Conservation (phyloP, 495 filamentous ascomycete genomes). For the Daldinia bambusicola region DNA sequence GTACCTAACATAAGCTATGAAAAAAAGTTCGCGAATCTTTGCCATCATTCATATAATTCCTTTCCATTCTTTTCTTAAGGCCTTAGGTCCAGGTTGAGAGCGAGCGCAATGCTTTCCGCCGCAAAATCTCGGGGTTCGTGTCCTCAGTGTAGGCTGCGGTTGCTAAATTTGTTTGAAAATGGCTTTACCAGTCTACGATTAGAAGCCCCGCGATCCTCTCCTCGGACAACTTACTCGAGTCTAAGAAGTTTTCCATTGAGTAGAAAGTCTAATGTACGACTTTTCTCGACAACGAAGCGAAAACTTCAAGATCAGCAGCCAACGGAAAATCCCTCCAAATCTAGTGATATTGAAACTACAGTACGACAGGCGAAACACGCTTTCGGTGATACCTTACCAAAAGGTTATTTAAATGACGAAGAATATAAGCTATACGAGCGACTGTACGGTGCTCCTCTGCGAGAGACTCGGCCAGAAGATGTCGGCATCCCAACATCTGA, state of each 20-base stretch:
- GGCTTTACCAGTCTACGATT: conserved; percentile 43
- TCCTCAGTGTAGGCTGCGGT: conserved; percentile 59
- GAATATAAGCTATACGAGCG: conserved; percentile 82
- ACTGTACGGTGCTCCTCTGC: conserved; percentile 77
- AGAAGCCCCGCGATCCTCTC: conserved; percentile 21
- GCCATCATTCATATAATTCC: conserved; percentile 6
- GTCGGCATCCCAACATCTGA: conserved; percentile 58
- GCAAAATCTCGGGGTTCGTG: conserved; percentile 58
- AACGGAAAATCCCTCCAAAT: conserved; percentile 17
- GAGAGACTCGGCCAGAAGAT: conserved; percentile 66
- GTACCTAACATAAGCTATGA: background rate
- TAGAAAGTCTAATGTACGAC: conserved; percentile 40
- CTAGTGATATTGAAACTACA: conserved; percentile 65
- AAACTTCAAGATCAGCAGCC: conserved; percentile 40
- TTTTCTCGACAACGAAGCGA: conserved; percentile 53
- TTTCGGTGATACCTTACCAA: conserved; percentile 82
- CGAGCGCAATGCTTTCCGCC: conserved; percentile 57
- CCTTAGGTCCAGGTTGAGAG: background rate
- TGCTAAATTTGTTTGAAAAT: conserved; percentile 58
- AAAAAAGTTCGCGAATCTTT: conserved; percentile 16
- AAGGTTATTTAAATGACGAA: conserved; percentile 71
- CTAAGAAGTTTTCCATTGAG: conserved; percentile 31
- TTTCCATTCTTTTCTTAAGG: conserved; percentile 27
- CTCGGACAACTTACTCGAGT: conserved; percentile 26
- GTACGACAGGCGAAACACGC: conserved; percentile 75